Evolutionary conservation across 2,329 filamentous ascomycete species (phyloP), one percentile per base, ranked within the genome.

Genomic region (Zarea fungicola): DNA sequence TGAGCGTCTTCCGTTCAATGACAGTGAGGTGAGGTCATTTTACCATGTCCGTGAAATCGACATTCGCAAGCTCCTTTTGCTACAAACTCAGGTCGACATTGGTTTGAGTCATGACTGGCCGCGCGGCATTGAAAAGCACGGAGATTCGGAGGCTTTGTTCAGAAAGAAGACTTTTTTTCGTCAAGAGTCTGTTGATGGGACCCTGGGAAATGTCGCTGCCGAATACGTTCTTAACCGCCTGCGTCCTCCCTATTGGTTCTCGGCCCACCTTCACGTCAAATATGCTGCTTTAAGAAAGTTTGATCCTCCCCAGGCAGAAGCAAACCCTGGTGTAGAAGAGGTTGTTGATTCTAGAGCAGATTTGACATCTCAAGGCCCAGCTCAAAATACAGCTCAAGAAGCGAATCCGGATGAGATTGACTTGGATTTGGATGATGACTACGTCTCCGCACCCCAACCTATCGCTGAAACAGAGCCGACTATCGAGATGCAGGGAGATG

Each of bases 61-160:
- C 63, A 80, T 89, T n/a, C 83, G 92, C 59, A 97, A 96, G 67
- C 71, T 99, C 28, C 73, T 96, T 32, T 83, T 91, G 60, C 61
- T 97, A 26, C 79, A 82, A n/a, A 88, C 87, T 16, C 92, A 95
- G 61, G 83, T 97, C 31, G 93, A 99, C 57, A 73, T 99, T 37
- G 90, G 91, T 3, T 68, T 99, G 46, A 96, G 91, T 58, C 93
- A 99, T 62, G 93, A 99, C 69, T 99, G 93, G 93, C 93, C 93
- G 1, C 81, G 84, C 42, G 84, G 78, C 1, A 81, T 97, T 47
- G 93, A 96, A 68, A 83, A 80, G 62, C 78, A 83, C 54, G 93
- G 93, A 5, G 77, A 97, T 61, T 70, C 77, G 40, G 68, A 76
- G 41, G 70, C 72, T 35, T 70, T 99, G 1, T 95, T 90, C 63